A percentile compares a stretch with the other conserved stretches of the same genome.
phyloP scores from a whole-genome alignment of 2,329 filamentous ascomycete genomes.

The Neonectria sp. region DNA sequence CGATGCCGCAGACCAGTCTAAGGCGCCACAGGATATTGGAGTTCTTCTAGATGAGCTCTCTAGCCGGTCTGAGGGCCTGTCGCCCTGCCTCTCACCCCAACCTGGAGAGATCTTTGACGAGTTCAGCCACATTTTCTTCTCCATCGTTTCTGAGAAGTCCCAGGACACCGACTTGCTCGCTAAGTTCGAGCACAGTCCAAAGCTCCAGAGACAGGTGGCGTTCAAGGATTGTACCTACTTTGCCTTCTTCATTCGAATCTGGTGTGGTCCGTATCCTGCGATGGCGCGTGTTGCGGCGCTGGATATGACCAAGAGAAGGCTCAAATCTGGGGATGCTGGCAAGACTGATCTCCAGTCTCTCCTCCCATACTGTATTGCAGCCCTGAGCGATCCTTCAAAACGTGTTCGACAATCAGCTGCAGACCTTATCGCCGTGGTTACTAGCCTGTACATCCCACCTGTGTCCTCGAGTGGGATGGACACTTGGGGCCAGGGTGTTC shows the following conservation, averaged over 20 bases:
- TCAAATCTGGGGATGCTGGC: constrained; percentile 66
- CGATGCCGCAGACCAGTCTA: constrained; percentile 42
- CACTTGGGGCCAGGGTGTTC: constrained; percentile 72
- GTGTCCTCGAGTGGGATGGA: constrained; percentile 57
- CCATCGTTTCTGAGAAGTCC: constrained; percentile 62
- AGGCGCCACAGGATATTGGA: constrained; percentile 56
- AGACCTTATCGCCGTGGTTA: constrained; percentile 73
- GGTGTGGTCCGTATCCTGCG: constrained; percentile 80
- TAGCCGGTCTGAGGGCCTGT: constrained; percentile 54
- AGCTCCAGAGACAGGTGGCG: constrained; percentile 69
- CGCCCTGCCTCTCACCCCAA: constrained; percentile 68
- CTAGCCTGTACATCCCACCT: constrained; percentile 61
- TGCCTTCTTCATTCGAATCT: constrained; percentile 82
- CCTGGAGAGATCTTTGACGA: constrained; percentile 70
- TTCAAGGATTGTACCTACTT: constrained; percentile 77
- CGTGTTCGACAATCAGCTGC: constrained; percentile 84
- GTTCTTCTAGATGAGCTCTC: constrained; percentile 58
- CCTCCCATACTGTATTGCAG: constrained; percentile 84
- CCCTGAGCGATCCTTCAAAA: constrained; percentile 82
- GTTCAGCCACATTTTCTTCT: constrained; percentile 72
- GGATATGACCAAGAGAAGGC: constrained; percentile 71
- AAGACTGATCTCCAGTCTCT: constrained; percentile 81
- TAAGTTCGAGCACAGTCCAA: constrained; percentile 68
- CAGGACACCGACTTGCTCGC: constrained; percentile 58
- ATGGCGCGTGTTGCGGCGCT: constrained; percentile 79